phyloP scores from a whole-genome alignment of 2,329 filamentous ascomycete species.

The Colletotrichum paranaense region DNA sequence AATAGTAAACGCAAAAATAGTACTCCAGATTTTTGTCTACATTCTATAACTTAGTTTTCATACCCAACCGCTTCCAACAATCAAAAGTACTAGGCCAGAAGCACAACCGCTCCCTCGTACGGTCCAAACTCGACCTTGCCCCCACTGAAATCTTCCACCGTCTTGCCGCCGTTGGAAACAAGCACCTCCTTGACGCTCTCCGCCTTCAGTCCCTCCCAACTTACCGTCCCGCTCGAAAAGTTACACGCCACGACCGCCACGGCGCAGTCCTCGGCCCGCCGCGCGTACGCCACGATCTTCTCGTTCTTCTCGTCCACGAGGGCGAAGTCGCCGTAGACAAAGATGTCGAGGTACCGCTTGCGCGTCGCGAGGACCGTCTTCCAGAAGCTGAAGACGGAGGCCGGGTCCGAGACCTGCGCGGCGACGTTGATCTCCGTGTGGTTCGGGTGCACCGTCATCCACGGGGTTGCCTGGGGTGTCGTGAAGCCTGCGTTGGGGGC shows the following conservation, averaged over 20 bases:
- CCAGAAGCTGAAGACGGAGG: slow-evolving; percentile 72
- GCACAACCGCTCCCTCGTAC: slow-evolving; percentile 50
- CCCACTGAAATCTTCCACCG: slow-evolving; percentile 40
- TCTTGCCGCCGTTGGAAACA: slow-evolving; percentile 46
- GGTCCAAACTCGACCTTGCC: slow-evolving; percentile 46
- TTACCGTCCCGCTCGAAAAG: slow-evolving; percentile 47
- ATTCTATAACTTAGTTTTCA: neutral
- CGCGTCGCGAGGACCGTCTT: slow-evolving; percentile 67
- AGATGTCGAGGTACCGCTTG: slow-evolving; percentile 69
- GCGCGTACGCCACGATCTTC: slow-evolving; percentile 51
- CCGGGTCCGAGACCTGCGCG: slow-evolving; percentile 57
- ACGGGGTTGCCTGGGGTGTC: slow-evolving; percentile 61
- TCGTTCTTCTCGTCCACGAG: slow-evolving; percentile 50
- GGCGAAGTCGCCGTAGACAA: slow-evolving; percentile 72
- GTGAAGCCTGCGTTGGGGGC: slow-evolving; percentile 74
- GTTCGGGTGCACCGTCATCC: slow-evolving; percentile 78
- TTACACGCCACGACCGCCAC: slow-evolving; percentile 52
- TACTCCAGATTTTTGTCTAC: neutral
- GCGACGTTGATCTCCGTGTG: slow-evolving; percentile 72
- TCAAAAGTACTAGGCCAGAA: slow-evolving; percentile 37
- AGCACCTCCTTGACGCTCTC: slow-evolving; percentile 46
- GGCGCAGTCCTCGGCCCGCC: slow-evolving; percentile 45
- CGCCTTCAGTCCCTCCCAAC: slow-evolving; percentile 43
- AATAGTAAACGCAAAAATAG: neutral
- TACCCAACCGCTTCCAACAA: neutral